These are phyloP conservation scores for Astragalus glycyphyllos DNA, from an alignment of 306 rosid species.

Conservation along the genomic window DNA sequence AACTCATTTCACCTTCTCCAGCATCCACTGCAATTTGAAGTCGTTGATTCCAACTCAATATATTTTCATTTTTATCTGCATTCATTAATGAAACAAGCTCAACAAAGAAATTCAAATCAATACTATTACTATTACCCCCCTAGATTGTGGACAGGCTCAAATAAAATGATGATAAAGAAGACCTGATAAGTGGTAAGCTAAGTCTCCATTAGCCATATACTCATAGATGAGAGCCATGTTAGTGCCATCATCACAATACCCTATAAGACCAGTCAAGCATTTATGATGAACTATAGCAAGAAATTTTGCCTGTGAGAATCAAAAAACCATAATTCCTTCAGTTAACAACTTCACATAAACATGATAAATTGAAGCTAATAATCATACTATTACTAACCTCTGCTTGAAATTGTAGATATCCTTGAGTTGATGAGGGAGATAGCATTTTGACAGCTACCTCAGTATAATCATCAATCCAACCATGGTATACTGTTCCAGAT, in stretches of 20 bases:
- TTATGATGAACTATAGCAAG: conserved; percentile 59
- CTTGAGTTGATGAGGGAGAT: conserved; percentile 57
- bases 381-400: conserved; percentile 44
- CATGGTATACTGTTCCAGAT: conserved; percentile 59
- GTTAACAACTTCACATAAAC: not conserved
- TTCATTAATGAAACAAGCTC: conserved; percentile 17
- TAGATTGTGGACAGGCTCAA: no score
- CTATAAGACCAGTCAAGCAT: conserved; percentile 57
- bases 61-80: conserved; percentile 49
- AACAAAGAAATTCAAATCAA: conserved; percentile 5
- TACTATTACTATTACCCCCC: no score
- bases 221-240: conserved; percentile 64
- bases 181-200: conserved; percentile 54
- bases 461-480: conserved; percentile 37
- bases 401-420: conserved; percentile 57
- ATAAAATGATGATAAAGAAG: not conserved
- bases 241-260: conserved; percentile 59
- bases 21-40: conserved; percentile 63
- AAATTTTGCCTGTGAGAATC: conserved; percentile 53
- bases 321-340: conserved; percentile 18
- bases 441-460: conserved; percentile 66
- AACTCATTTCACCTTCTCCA: conserved; percentile 54
- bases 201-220: conserved; percentile 60
- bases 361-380: not conserved
- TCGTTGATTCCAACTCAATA: conserved; percentile 63